Conservation (phyloP, 208 protist genomes). For the Leishmania martiniquensis region DNA sequence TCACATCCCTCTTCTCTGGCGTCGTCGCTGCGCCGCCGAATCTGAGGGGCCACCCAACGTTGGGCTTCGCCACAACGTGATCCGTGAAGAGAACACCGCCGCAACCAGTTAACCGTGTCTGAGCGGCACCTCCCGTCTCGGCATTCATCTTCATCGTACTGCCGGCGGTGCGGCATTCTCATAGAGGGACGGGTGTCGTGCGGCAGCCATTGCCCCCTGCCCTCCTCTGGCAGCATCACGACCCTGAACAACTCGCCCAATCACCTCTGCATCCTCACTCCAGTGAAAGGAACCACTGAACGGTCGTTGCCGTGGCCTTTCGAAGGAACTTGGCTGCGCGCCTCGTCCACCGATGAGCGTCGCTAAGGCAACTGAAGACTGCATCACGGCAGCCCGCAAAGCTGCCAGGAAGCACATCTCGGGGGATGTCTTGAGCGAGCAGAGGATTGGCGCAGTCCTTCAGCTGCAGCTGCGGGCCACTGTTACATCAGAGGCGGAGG, state of each 20-base stretch:
- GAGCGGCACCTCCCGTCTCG: not conserved
- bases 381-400: constrained; percentile 59
- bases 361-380: constrained; percentile 55
- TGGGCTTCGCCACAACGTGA: not conserved
- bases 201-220: not conserved
- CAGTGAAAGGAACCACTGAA: no score
- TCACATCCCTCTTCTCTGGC: no score
- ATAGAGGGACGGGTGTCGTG: not conserved
- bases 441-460: constrained; percentile 25
- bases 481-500: constrained; percentile 40
- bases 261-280: no score
- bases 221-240: not conserved
- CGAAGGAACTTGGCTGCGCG: no score
- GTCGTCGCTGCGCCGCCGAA: not conserved
- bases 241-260: not conserved
- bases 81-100: not conserved
- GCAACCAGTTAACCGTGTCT: not conserved
- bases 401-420: constrained; percentile 65
- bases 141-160: not conserved
- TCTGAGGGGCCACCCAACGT: no score
- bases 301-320: no score
- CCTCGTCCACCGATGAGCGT: constrained; percentile 18
- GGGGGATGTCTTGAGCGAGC: constrained; percentile 32
- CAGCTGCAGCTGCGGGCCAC: constrained; percentile 47
- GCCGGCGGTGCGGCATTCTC: not conserved